Evolutionary conservation across 108 stramenopile genomes (phyloP), one percentile per base, ranked within the genome.

Genomic region (Cyclotella sp.): DNA sequence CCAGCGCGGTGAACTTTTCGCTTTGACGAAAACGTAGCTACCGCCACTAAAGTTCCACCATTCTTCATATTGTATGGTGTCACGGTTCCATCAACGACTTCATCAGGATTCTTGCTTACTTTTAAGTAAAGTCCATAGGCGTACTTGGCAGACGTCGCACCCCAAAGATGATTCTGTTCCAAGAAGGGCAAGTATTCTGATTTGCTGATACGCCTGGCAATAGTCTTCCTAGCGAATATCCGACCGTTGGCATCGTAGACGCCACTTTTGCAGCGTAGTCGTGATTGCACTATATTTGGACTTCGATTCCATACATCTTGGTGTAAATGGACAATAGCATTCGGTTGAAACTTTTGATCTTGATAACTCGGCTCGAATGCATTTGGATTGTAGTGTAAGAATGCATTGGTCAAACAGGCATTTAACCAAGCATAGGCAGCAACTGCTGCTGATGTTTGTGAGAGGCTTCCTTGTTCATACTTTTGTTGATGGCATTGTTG

Each of bases 151-250:
- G 73, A 60, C 3, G 84, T 85, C 10, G 79, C 85, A 16, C 87
- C 84, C 91, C 91, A 92, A 13, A 92, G 65, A 76, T 92, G 91
- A 74, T 92, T 76, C 16, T 73, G 34, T 16, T 84, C 65, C 51
- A 92, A 78, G 76, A 92, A 92, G 42, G 75, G 70, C 58, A 79
- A 51, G 22, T 89, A 89, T 10, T 46, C 63, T 16, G 62, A 45
- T 27, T 70, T 74, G 18, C 52, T n/a, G 6, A 92, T 84, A 0
- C 86, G 64, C 47, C 59, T 63, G 0, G 72, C 85, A 0, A 9
- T 16, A 24, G 89, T 89, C 71, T 90, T 82, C 12, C 91, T 82
- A 7, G 89, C 91, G 65, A 64, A 92, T 22, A 87, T 71, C 22
- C 91, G 26, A 16, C 66, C 19, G 8, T 46, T 15, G 11, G 19